Conservation (phyloP, 805 yeast genomes). For the Wickerhamiella azyma region DNA sequence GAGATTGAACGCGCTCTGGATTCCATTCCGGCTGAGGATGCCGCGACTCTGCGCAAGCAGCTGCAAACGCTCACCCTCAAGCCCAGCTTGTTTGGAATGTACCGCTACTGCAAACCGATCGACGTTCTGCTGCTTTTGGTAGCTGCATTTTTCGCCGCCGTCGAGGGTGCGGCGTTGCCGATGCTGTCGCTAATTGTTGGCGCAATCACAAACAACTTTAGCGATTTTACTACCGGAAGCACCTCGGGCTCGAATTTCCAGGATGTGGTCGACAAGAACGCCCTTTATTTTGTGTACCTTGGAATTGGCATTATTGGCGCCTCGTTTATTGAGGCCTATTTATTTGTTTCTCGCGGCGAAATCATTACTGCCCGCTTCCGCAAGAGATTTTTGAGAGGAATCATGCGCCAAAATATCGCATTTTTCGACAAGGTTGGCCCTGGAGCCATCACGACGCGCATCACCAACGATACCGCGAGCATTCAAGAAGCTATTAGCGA, state of each 20-base stretch:
- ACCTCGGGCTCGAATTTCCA: constrained; percentile 23
- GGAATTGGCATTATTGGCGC: constrained; percentile 27
- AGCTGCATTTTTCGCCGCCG: constrained; percentile 25
- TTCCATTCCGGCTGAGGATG: constrained; percentile 23
- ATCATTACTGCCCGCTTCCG: constrained; percentile 29
- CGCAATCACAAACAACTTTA: constrained; percentile 27
- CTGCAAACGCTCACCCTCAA: constrained; percentile 15
- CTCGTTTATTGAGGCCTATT: constrained; percentile 24
- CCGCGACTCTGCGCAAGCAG: constrained; percentile 25
- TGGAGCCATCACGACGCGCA: constrained; percentile 32
- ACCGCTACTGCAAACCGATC: constrained; percentile 23
- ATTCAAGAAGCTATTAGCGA: constrained; percentile 33
- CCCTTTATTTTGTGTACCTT: constrained; percentile 29
- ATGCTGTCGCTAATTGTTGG: constrained; percentile 32
- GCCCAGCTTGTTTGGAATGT: constrained; percentile 23
- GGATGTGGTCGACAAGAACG: constrained; percentile 24
- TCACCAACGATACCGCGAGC: constrained; percentile 29
- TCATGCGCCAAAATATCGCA: constrained; percentile 30
- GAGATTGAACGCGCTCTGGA: constrained; percentile 4
- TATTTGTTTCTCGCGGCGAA: constrained; percentile 31
- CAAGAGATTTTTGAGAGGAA: constrained; percentile 25
- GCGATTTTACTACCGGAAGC: constrained; percentile 18
- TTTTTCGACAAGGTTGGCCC: constrained; percentile 31
- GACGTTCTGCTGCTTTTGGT: constrained; percentile 23
- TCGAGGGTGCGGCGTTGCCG: constrained; percentile 31